phyloP scores from a whole-genome alignment of 1,139 yeast genomes.

The Suhomyces chickasaworum region DNA sequence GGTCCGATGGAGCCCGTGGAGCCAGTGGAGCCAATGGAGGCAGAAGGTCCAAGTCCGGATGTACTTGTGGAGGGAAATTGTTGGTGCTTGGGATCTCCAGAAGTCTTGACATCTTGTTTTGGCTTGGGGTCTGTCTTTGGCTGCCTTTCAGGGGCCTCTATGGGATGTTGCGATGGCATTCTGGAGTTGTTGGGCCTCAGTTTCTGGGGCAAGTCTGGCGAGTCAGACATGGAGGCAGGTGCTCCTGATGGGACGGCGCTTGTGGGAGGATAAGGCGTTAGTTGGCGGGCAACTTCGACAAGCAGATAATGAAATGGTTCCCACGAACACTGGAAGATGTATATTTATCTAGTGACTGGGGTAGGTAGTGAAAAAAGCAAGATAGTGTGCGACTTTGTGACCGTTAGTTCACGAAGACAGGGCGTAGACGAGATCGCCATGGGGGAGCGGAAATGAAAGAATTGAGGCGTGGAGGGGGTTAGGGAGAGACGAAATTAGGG shows the following conservation, averaged over 20 bases:
- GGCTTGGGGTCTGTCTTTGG: conserved; percentile 2
- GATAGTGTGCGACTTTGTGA: conserved; percentile 7
- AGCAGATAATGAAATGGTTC: not conserved
- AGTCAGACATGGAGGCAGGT: conserved; percentile 5
- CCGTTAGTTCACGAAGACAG: conserved; percentile 1
- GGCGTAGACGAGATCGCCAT: conserved; percentile 3
- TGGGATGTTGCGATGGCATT: conserved; percentile 2
- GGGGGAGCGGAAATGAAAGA: not conserved
- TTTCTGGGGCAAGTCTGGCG: conserved; percentile 5
- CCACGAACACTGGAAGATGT: not conserved
- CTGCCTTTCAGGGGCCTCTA: conserved; percentile 3
- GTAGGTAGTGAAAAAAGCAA: conserved; percentile 4
- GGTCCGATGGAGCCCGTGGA: no score
- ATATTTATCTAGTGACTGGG: conserved; percentile 4
- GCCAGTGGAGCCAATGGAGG: no score
- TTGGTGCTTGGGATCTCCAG: not conserved
- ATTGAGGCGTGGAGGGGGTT: not conserved
- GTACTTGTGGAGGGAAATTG: not conserved
- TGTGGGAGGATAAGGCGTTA: not conserved
- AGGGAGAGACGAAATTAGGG: not conserved
- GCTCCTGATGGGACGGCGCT: conserved; percentile 1
- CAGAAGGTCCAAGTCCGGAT: not conserved
- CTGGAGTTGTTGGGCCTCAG: conserved; percentile 5
- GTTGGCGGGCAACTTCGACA: not conserved
- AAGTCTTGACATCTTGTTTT: not conserved